Evolutionary conservation across 2,329 filamentous ascomycete genomes (phyloP).

Genomic region (Cladorrhinum sp.): DNA sequence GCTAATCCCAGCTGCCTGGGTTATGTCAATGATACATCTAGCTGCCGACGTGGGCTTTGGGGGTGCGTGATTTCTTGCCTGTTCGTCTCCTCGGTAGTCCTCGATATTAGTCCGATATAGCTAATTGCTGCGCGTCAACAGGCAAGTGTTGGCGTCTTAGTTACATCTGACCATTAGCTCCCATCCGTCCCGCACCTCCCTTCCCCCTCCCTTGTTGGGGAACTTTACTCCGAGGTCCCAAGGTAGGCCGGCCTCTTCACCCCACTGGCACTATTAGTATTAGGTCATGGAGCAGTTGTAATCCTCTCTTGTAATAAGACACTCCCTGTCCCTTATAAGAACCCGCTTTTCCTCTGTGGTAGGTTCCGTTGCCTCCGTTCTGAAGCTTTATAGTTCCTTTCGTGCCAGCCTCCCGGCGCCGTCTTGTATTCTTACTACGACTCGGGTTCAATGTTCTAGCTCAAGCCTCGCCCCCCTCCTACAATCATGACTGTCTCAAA

Average conservation of each 20-base stretch:
- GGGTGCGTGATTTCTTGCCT: constrained; percentile 30
- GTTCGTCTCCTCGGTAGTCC: constrained; percentile 16
- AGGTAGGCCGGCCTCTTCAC: constrained; percentile 13
- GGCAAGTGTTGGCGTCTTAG: neutral
- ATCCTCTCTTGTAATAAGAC: constrained; percentile 14
- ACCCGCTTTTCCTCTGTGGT: constrained; percentile 17
- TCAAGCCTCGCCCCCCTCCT: constrained; percentile 6
- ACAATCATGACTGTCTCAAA: constrained; percentile 36
- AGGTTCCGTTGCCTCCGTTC: constrained; percentile 6
- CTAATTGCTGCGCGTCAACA: constrained; percentile 16
- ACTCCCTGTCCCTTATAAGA: constrained; percentile 33
- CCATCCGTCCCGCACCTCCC: constrained; percentile 11
- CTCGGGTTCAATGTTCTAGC: constrained; percentile 6
- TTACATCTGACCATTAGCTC: constrained; percentile 13
- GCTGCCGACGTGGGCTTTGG: constrained; percentile 8
- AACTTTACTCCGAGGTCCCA: neutral
- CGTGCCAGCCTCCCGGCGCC: constrained; percentile 6
- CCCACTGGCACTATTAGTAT: constrained; percentile 33
- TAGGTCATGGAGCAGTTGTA: constrained; percentile 35
- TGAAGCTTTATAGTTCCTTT: constrained; percentile 3
- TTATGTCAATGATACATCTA: constrained; percentile 4
- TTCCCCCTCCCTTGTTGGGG: constrained; percentile 3
- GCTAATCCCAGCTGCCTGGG: constrained; percentile 21
- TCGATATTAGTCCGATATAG: constrained; percentile 28
- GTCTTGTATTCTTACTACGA: neutral